phyloP scores from a whole-genome alignment of 768 basidiomycete species.

The Pleurotus giganteus region DNA sequence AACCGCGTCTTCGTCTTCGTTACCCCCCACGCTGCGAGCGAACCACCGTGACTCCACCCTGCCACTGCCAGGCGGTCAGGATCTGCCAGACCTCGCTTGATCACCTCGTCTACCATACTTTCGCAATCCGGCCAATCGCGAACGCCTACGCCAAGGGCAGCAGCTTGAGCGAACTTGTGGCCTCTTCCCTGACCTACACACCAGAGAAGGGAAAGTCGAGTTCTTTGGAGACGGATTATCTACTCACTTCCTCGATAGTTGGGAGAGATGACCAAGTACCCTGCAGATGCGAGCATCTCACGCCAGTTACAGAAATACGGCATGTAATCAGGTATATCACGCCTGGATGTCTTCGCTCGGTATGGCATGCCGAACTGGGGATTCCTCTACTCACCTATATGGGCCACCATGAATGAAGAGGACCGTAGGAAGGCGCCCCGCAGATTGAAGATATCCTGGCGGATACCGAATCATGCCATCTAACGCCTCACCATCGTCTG shows the following conservation, averaged over 20 bases:
- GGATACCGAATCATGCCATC: slow-evolving; percentile 32
- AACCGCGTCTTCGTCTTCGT: slow-evolving; percentile 31
- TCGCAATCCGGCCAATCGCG: slow-evolving; percentile 34
- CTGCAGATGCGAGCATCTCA: slow-evolving; percentile 30
- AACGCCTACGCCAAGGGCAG: slow-evolving; percentile 27
- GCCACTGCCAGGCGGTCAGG: slow-evolving; percentile 27
- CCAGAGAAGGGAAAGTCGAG: neutral
- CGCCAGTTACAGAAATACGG: slow-evolving; percentile 38
- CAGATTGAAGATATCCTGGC: slow-evolving; percentile 19
- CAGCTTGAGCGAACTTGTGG: slow-evolving; percentile 28
- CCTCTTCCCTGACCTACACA: slow-evolving; percentile 30
- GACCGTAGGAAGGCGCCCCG: slow-evolving; percentile 23
- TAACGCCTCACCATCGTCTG: slow-evolving; percentile 25
- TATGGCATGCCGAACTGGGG: neutral
- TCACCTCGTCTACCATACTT: slow-evolving; percentile 34
- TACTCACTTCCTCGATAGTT: slow-evolving; percentile 35
- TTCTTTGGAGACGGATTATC: neutral
- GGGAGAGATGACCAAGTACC: slow-evolving; percentile 33
- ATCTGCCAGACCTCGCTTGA: slow-evolving; percentile 30
- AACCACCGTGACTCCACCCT: slow-evolving; percentile 38
- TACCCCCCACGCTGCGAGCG: slow-evolving; percentile 34
- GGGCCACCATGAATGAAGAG: slow-evolving; percentile 34
- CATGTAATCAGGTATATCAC: slow-evolving; percentile 36
- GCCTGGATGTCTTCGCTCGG: slow-evolving; percentile 12
- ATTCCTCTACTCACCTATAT: slow-evolving; percentile 25